These are phyloP conservation scores for Irineochytrium annulatum DNA, from an alignment of 192 early-diverging fungal genomes.

Conservation along the genomic window DNA sequence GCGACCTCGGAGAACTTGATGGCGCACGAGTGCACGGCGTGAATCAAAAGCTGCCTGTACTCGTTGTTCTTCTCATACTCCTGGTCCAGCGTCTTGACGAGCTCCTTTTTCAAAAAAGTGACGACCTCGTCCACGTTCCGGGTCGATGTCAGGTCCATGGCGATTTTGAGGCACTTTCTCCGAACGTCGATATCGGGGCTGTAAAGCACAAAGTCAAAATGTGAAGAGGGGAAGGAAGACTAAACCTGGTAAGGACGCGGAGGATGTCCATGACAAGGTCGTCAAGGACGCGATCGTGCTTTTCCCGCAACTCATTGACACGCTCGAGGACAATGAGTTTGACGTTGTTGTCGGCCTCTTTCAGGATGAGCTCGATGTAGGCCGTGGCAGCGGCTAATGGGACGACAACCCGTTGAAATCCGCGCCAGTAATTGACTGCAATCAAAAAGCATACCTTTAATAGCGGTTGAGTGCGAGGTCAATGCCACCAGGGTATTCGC, in stretches of 20 bases:
- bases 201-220: too few species aligned
- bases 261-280: conserved; percentile 97
- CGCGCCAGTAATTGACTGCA: too few species aligned
- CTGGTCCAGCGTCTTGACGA: conserved; percentile 86
- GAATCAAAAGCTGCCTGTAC: conserved; percentile 92
- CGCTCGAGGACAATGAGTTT: conserved; percentile 94
- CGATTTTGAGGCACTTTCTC: conserved; percentile 78
- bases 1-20: conserved; percentile 95
- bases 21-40: conserved; percentile 93
- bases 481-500: conserved; percentile 86
- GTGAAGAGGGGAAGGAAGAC: background rate
- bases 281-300: conserved; percentile 84
- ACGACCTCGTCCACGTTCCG: conserved; percentile 94
- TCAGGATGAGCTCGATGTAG: conserved; percentile 86
- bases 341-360: conserved; percentile 97
- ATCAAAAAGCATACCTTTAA: conserved; percentile 88
- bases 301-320: conserved; percentile 80
- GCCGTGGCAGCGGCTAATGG: conserved; percentile 75
- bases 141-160: conserved; percentile 84
- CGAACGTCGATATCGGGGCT: conserved; percentile 96
- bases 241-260: conserved; percentile 75
- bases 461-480: conserved; percentile 80
- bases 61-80: conserved; percentile 90
- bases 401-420: too few species aligned
- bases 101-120: conserved; percentile 90